Base-by-base conservation (phyloP, 257 asterid genomes). In the Nemophila menziesii region DNA sequence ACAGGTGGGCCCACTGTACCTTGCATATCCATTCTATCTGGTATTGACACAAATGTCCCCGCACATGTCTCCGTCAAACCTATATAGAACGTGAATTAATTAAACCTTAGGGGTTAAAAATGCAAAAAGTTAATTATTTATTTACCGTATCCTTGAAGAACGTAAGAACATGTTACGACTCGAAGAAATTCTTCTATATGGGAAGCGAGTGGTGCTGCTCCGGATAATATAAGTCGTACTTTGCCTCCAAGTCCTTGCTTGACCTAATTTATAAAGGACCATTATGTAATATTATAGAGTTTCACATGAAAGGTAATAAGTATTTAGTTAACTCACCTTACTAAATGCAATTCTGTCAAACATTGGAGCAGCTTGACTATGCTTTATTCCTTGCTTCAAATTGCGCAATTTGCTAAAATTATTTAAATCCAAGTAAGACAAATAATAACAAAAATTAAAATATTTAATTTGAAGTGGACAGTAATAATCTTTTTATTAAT, bases 1-100 rank as follows among this genome's bases (percentile, higher is more conserved):
- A 81, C 78, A 1, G 98, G 98, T 15, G 96, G 94, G 5, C 98
- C 98, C 66, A 81, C 98, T 4, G 96, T 89, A 46, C 96, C 94
- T 43, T 80, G 74, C 98, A 84, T 85, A 53, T 49, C 55, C 55
- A 76, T 42, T 56, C 69, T 77, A 48, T 89, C 62, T 11, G 98
- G 93, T 52, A 89, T 45, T 40, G 98, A 66, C 51, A 81, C 87
- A 58, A 89, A 85, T 51, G 96, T 78, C 58, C 96, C 98, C 12
- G 85, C 98, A 75, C 96, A 85, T 46, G 93, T 74, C 73, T 89
- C 98, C 4, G 98, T 89, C 73, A 89, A 61, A 23, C 98, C 98
- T 89, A 60, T 48, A 69, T 18, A 39, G 39, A 43, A 17, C 20
- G 51, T 64, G n/a, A n/a, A n/a, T n/a, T n/a, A n/a, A n/a, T n/a